phyloP scores from a whole-genome alignment of 2,329 filamentous ascomycete species.

The Ramichloridium luteum region DNA sequence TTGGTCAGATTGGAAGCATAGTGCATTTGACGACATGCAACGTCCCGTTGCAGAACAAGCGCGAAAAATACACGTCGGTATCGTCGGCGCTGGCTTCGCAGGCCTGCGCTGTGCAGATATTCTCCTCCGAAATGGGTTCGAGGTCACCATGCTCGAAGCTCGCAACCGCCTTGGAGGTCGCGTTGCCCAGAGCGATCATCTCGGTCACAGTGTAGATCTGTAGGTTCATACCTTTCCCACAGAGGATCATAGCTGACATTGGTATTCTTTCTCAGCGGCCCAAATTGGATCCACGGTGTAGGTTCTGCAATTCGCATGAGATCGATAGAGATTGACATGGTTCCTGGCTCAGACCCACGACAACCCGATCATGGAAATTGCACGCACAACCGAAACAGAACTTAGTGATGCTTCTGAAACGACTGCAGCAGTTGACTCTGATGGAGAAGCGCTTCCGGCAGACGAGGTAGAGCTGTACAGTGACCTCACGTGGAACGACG shows the following conservation, averaged over 20 bases:
- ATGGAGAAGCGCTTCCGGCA: constrained; percentile 40
- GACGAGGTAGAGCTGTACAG: constrained; percentile 29
- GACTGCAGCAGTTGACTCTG: constrained; percentile 45
- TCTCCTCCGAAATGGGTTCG: constrained; percentile 50
- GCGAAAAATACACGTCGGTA: constrained; percentile 33
- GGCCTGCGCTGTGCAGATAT: constrained; percentile 61
- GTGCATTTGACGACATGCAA: constrained; percentile 8
- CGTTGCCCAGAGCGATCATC: constrained; percentile 30
- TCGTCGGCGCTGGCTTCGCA: constrained; percentile 60
- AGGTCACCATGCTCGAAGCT: constrained; percentile 58
- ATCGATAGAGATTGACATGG: too few species aligned
- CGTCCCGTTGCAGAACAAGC: constrained; percentile 5
- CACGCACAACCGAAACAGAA: constrained; percentile 46
- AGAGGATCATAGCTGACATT: constrained; percentile 2
- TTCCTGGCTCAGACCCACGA: constrained; percentile 45
- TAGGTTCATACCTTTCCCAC: constrained; percentile 31
- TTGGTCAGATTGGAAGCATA: too few species aligned
- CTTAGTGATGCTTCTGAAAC: constrained; percentile 42
- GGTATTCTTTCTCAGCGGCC: constrained; percentile 38
- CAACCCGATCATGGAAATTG: constrained; percentile 59
- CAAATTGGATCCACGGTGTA: constrained; percentile 67
- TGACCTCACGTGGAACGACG: constrained; percentile 47
- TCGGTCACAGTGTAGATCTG: constrained; percentile 44
- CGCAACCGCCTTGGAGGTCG: constrained; percentile 55
- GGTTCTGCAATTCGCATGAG: too few species aligned